phyloP scores from a whole-genome alignment of 2,329 filamentous ascomycete genomes.

The Alternaria sp. region DNA sequence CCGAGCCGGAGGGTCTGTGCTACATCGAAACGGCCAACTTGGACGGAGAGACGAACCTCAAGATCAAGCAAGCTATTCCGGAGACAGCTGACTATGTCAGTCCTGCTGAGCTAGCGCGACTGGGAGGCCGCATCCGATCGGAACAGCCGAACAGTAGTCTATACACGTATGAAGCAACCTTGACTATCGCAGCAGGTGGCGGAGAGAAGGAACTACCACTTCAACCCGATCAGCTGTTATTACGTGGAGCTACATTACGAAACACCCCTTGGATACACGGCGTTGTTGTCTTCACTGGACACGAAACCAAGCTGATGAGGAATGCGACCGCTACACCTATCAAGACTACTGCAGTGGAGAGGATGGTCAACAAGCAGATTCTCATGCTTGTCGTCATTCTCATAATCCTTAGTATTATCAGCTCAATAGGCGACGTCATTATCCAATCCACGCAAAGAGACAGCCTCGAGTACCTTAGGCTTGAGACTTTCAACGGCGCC shows the following conservation, averaged over 20 bases:
- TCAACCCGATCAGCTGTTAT: constrained; percentile 88
- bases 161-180: constrained; percentile 95
- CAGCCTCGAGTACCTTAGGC: constrained; percentile 74
- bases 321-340: constrained; percentile 97
- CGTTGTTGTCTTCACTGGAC: constrained; percentile 93
- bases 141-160: constrained; percentile 98
- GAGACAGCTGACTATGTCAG: constrained; percentile 91
- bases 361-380: constrained; percentile 91
- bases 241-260: constrained; percentile 89
- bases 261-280: constrained; percentile 98
- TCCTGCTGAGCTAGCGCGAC: constrained; percentile 79
- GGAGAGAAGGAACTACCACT: constrained; percentile 92
- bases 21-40: constrained; percentile 99
- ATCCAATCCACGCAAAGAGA: constrained; percentile 68
- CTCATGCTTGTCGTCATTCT: constrained; percentile 87
- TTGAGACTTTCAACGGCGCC: constrained; percentile 67
- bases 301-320: constrained; percentile 98
- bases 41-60: constrained; percentile 96
- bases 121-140: constrained; percentile 86
- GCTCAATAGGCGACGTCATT: constrained; percentile 88
- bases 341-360: constrained; percentile 95
- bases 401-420: constrained; percentile 82
- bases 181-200: constrained; percentile 88
- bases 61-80: constrained; percentile 96
- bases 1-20: constrained; percentile 94